Evolutionary conservation across 2,329 filamentous ascomycete genomes (phyloP).

Genomic region (Geosmithia flava): DNA sequence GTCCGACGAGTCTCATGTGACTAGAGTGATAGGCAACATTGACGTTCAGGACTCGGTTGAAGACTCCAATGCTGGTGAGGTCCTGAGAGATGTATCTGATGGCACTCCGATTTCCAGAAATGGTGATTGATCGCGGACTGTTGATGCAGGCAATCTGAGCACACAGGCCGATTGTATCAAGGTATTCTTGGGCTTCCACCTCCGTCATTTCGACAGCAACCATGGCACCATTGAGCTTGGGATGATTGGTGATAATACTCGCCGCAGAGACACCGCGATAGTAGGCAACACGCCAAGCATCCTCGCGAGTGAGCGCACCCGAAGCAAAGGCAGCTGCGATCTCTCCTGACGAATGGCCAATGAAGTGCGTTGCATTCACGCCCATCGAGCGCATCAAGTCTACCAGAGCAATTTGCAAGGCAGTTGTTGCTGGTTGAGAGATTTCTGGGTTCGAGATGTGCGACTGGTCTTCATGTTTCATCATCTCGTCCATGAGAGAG

Average conservation of each 20-base stretch:
- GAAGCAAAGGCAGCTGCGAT: slow-evolving; percentile 30
- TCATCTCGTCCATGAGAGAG: slow-evolving; percentile 21
- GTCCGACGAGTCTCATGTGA: slow-evolving; percentile 25
- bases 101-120: slow-evolving; percentile 24
- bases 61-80: slow-evolving; percentile 16
- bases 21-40: slow-evolving; percentile 30
- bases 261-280: slow-evolving; percentile 23
- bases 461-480: slow-evolving; percentile 11
- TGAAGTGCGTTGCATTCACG: slow-evolving; percentile 18
- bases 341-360: slow-evolving; percentile 35
- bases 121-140: slow-evolving; percentile 27
- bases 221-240: slow-evolving; percentile 24
- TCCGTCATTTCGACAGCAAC: slow-evolving; percentile 23
- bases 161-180: slow-evolving; percentile 8
- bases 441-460: slow-evolving; percentile 20
- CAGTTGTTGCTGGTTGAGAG: slow-evolving; percentile 27
- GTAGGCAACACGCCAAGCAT: slow-evolving; percentile 28
- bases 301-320: slow-evolving; percentile 19
- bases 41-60: slow-evolving; percentile 22
- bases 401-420: slow-evolving; percentile 27
- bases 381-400: slow-evolving; percentile 22
- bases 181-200: slow-evolving; percentile 13
- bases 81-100: slow-evolving; percentile 18
- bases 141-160: slow-evolving; percentile 30
- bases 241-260: slow-evolving; percentile 11